Percentiles rank a stretch among this genome's conserved stretches.
Evolutionary conservation across 177 flowering plant genomes (phyloP).

Genomic region (Vitis hybrid): DNA sequence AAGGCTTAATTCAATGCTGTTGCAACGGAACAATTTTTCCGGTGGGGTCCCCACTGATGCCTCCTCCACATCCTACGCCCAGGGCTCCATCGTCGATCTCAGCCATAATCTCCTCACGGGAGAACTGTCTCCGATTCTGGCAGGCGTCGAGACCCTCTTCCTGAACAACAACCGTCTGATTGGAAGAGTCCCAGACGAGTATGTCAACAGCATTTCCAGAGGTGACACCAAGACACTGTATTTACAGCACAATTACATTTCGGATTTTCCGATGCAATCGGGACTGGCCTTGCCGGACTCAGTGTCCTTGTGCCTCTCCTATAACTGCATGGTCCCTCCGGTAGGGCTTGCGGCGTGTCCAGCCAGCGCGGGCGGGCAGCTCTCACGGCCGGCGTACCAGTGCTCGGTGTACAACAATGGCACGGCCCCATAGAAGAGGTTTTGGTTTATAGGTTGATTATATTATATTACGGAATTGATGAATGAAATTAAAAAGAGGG

Average conservation of each 20-base stretch:
- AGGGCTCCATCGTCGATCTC: slow-evolving; percentile 55
- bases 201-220: slow-evolving; percentile 29
- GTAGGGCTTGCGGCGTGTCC: slow-evolving; percentile 51
- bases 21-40: slow-evolving; percentile 70
- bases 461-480: too few relatives aligned
- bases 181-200: slow-evolving; percentile 61
- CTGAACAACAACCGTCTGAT: slow-evolving; percentile 61
- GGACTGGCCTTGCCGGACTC: slow-evolving; percentile 41
- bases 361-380: slow-evolving; percentile 47
- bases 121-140: slow-evolving; percentile 29
- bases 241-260: slow-evolving; percentile 65
- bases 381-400: slow-evolving; percentile 43
- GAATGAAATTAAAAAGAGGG: too few relatives aligned
- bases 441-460: too few relatives aligned
- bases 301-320: slow-evolving; percentile 54
- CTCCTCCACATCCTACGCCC: slow-evolving; percentile 16
- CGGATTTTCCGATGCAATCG: slow-evolving; percentile 38
- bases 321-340: slow-evolving; percentile 72
- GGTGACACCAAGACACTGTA: slow-evolving; percentile 54
- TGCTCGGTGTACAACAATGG: slow-evolving; percentile 14
- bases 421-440: background rate
- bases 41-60: slow-evolving; percentile 35
- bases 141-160: slow-evolving; percentile 52
- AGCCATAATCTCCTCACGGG: slow-evolving; percentile 66
- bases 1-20: slow-evolving; percentile 33